Evolutionary conservation across 331 rosid genomes (phyloP).

Genomic region (Spiraea crenata): DNA sequence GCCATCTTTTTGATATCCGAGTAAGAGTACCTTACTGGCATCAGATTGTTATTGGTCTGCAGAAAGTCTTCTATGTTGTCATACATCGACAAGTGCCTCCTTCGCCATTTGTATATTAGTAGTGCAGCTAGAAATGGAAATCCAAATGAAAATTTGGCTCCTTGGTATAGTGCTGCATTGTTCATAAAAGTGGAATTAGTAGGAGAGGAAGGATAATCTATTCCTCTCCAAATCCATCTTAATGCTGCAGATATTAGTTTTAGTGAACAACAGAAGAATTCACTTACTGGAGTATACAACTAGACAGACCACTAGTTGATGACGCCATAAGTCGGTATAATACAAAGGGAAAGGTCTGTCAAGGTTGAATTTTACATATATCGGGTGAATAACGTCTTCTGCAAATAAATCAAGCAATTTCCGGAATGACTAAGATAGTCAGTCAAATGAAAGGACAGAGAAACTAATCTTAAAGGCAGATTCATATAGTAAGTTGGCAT

Average conservation of each 20-base stretch:
- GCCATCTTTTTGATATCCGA: background rate
- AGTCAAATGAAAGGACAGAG: too few relatives aligned
- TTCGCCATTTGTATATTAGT: constrained; percentile 17
- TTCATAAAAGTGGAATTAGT: background rate
- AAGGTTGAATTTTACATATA: too few relatives aligned
- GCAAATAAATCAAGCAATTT: too few relatives aligned
- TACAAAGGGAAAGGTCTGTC: too few relatives aligned
- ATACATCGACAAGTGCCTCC: constrained; percentile 16
- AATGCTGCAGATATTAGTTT: background rate
- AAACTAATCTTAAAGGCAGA: too few relatives aligned
- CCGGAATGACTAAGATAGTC: too few relatives aligned
- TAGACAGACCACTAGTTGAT: too few relatives aligned
- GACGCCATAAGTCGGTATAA: too few relatives aligned
- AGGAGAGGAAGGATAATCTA: background rate
- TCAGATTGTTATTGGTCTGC: constrained; percentile 1
- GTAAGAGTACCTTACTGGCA: constrained; percentile 17
- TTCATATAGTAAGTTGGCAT: too few relatives aligned
- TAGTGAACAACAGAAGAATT: background rate
- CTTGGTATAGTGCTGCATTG: background rate
- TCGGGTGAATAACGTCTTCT: too few relatives aligned
- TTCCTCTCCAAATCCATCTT: too few relatives aligned
- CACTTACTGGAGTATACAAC: too few relatives aligned
- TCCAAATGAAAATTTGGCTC: background rate
- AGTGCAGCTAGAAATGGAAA: background rate
- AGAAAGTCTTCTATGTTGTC: constrained; percentile 28